Evolutionary conservation across 2,329 filamentous ascomycete genomes (phyloP).

Genomic region (Xylariaceae sp.): DNA sequence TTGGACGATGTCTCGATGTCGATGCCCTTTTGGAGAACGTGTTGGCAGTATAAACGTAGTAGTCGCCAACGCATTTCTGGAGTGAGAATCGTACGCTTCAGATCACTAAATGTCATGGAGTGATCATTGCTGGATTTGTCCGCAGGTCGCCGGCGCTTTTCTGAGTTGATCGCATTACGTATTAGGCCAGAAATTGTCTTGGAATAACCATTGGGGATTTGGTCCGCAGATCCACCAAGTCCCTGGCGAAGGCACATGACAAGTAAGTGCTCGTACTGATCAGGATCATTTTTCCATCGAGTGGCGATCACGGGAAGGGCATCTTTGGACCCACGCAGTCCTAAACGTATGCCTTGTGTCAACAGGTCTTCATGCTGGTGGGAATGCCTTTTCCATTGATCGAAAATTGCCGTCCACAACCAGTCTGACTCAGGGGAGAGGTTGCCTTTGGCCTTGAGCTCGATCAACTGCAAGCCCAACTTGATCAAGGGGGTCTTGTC

Average conservation of each 20-base stretch:
- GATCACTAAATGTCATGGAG: not conserved
- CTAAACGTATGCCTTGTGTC: conserved; percentile 6
- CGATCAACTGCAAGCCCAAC: conserved; percentile 10
- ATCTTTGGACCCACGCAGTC: not conserved
- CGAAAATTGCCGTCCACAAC: not conserved
- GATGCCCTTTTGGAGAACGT: conserved; percentile 12
- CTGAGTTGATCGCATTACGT: not conserved
- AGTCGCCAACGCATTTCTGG: conserved; percentile 13
- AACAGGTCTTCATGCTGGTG: conserved; percentile 8
- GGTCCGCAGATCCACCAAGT: conserved; percentile 7
- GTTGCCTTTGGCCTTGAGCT: conserved; percentile 4
- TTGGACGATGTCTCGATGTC: conserved; percentile 12
- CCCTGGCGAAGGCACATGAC: conserved; percentile 6
- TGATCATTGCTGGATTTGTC: not conserved
- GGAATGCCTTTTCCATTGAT: conserved; percentile 11
- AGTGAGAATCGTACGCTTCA: not conserved
- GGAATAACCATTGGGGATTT: not conserved
- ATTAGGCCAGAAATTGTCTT: not conserved
- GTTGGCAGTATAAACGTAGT: conserved; percentile 14
- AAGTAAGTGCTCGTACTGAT: conserved; percentile 9
- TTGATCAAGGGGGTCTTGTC: conserved; percentile 9
- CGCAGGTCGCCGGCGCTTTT: too few relatives aligned
- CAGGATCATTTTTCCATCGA: conserved; percentile 13
- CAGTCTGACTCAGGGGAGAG: not conserved
- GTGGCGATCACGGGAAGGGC: not conserved